A percentile compares a stretch with the other conserved stretches of the same genome.
These are phyloP conservation scores for sorghum (Sorghum bicolor) DNA, from an alignment of 176 grass and related monocot genomes.

Conservation along the genomic window Sorghum_bicolor_NCBIv3 NC_012873.2:16408501-16409000, in stretches of 20 bases:
- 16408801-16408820: background rate
- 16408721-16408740: background rate
- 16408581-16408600: conserved; percentile 12
- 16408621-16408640: background rate
- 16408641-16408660: background rate
- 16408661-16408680: background rate
- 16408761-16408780: background rate
- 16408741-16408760: background rate
- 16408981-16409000: background rate
- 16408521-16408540: conserved; percentile 6
- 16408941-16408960: background rate
- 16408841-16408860: background rate
- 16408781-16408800: background rate
- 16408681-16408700: background rate
- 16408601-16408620: background rate
- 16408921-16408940: background rate
- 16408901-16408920: background rate
- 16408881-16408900: background rate
- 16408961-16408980: background rate
- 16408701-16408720: conserved; percentile 1
- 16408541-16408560: background rate
- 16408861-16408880: background rate
- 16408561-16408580: background rate
- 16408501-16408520: background rate
- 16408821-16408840: background rate